Conservation (phyloP, 176 grass and related monocot genomes). For the Hordeum vulgare region MorexV3_pseudomolecules_assembly NC_058520.1:532225350-532225849, state of each 20-base stretch:
- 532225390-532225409: not conserved
- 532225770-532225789: too few species aligned
- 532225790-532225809: not conserved
- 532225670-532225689: not conserved
- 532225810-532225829: not conserved
- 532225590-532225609: not conserved
- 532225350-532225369: not conserved
- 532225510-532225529: not conserved
- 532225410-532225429: conserved; percentile 9
- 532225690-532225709: too few species aligned
- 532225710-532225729: too few species aligned
- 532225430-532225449: conserved; percentile 1
- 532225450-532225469: not conserved
- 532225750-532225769: not conserved
- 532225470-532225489: not conserved
- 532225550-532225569: not conserved
- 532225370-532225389: not conserved
- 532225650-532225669: not conserved
- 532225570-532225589: not conserved
- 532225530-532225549: not conserved
- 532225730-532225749: not conserved
- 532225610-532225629: not conserved
- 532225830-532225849: conserved; percentile 18
- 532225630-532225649: not conserved
- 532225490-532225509: not conserved